These are phyloP conservation scores for Alternaria brassicae DNA, from an alignment of 2,329 filamentous ascomycete species.

Conservation along the genomic window DNA sequence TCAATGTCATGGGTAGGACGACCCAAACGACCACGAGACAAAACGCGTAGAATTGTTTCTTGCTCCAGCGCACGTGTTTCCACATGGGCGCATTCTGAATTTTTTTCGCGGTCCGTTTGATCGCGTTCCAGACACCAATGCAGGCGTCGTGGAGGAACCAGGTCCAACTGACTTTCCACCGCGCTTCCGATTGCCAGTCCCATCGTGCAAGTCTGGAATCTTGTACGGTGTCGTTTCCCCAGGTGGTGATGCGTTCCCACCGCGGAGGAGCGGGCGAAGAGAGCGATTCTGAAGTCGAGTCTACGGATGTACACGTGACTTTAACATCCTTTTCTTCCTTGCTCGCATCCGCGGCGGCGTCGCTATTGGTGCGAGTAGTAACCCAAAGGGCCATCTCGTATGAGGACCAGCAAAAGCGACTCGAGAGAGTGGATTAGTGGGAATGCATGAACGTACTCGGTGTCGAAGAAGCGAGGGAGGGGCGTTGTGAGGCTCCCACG, in stretches of 20 bases:
- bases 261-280: neutral
- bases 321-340: slow-evolving; percentile 6
- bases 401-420: neutral
- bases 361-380: neutral
- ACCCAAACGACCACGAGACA: slow-evolving; percentile 15
- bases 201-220: neutral
- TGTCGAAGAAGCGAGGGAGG: slow-evolving; percentile 1
- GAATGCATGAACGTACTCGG: neutral
- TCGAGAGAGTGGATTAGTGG: neutral
- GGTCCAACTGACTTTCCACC: slow-evolving; percentile 6
- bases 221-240: slow-evolving; percentile 7
- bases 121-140: neutral
- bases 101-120: neutral
- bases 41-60: slow-evolving; percentile 22
- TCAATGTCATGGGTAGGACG: slow-evolving; percentile 16
- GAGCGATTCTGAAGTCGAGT: neutral
- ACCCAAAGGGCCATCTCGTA: neutral
- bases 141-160: slow-evolving; percentile 7
- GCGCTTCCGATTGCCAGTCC: neutral
- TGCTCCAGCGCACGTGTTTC: slow-evolving; percentile 5
- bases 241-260: slow-evolving; percentile 3
- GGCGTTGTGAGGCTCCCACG: neutral
- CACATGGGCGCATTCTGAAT: neutral
- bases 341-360: neutral
- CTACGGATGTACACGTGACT: neutral